Evolutionary conservation across 23 red algal genomes (phyloP), one percentile per base, ranked within the genome.

Genomic region (Gracilaria domingensis): DNA sequence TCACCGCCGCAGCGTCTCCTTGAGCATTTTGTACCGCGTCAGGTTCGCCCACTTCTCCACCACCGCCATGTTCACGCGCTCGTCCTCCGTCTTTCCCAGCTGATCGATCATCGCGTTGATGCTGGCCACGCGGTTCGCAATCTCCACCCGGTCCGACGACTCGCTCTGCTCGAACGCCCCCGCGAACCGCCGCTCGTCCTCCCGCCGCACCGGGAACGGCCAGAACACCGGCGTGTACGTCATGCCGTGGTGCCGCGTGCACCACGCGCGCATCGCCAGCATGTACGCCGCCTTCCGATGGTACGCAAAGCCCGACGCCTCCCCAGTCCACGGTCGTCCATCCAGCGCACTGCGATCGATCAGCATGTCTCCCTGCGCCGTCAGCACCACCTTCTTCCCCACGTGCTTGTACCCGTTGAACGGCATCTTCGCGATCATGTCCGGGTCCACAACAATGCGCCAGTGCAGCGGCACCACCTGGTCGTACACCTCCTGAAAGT

Each of bases 321-420:
- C 83, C 23, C 93, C 93, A 11, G 66, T 75, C 86, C 83, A 89
- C 8, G 88, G 75, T 48, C 79, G 37, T 59, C 53, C 35, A 12
- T 90, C 79, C 32, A 95, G 81, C 29, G 86, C 57, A 34, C 56
- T 91, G 38, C 77, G 93, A 61, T 95, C 93, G 30, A 95, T 82
- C 38, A 95, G 53, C 70, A 95, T 86, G 39, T 95, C 83, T 47
- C 93, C 93, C 26, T 90, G 86, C 18, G 85, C 56, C 16, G 93
- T 95, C 79, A 95, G 48, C 16, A 95, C 82, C 62, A 91, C 93
- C 86, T 95, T 95, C 64, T 95, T 95, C 12, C 93, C 93, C 12
- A 86, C 82, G 80, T 95, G 93, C 24, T 61, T 83, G 79, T 95
- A 95, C 53, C 83, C 84, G 28, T 42, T 56, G 51, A 79, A 75